phyloP scores from a whole-genome alignment of 2,329 filamentous ascomycete species.

The Aspergillus quadrilineatus region DNA sequence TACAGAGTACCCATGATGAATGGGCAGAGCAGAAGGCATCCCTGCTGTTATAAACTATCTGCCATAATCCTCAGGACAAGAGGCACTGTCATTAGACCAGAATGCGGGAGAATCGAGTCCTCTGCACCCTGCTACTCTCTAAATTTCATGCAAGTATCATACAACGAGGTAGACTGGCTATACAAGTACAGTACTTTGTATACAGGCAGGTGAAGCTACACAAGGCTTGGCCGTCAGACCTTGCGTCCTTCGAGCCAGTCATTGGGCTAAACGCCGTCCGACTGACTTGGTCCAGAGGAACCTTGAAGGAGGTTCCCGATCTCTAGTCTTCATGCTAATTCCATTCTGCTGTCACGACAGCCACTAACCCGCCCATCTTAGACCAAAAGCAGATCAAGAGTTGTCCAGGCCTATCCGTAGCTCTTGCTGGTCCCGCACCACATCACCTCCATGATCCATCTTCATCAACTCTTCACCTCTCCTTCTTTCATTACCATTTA shows the following conservation, averaged over 20 bases:
- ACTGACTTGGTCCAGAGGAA: conserved; percentile 5
- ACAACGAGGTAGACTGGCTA: too few species aligned
- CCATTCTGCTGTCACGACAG: neutral
- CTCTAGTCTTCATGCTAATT: neutral
- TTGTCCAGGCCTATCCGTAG: conserved; percentile 5
- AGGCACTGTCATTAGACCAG: too few species aligned
- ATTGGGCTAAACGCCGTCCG: conserved; percentile 11
- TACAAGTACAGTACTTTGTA: neutral
- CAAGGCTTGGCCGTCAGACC: conserved; percentile 20
- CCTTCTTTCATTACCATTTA: neutral
- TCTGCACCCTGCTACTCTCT: too few species aligned
- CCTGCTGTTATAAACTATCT: too few species aligned
- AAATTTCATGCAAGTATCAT: too few species aligned
- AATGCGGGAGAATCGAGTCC: too few species aligned
- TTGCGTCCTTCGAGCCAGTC: conserved; percentile 21
- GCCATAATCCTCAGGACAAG: too few species aligned
- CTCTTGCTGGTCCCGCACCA: conserved; percentile 13
- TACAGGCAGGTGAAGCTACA: conserved; percentile 12
- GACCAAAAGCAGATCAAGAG: conserved; percentile 14
- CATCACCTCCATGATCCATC: neutral
- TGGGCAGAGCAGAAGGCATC: too few species aligned
- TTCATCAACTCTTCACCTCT: neutral
- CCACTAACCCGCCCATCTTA: conserved; percentile 7
- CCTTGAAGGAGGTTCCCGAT: neutral
- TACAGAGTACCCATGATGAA: neutral